Evolutionary conservation across 202 grass and related monocot genomes (phyloP).

Genomic region (Sporobolus alterniflorus): DNA sequence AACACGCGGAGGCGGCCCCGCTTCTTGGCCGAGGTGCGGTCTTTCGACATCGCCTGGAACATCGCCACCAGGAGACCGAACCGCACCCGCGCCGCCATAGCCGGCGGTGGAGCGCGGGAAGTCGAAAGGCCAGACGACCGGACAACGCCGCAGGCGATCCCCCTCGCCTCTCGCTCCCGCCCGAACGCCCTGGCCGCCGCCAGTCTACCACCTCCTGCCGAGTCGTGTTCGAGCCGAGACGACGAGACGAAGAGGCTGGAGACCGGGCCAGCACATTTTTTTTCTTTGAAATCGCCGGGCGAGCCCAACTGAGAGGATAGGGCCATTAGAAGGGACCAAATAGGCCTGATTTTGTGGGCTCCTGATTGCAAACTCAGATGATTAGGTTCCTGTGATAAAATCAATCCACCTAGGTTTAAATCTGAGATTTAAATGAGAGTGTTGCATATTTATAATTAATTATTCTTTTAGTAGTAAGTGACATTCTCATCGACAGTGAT

Average conservation of each 20-base stretch:
- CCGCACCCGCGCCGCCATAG: constrained; percentile 71
- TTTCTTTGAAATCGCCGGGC: too few species aligned
- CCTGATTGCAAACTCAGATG: too few species aligned
- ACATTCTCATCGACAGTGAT: too few species aligned
- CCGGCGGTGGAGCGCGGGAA: neutral
- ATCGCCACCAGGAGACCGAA: constrained; percentile 87
- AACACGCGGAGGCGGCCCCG: constrained; percentile 73
- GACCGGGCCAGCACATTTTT: too few species aligned
- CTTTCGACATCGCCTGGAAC: constrained; percentile 82
- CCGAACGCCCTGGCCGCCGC: neutral
- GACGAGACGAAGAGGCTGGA: neutral
- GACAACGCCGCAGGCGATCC: neutral
- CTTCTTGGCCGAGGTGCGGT: constrained; percentile 73
- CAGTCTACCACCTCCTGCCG: neutral
- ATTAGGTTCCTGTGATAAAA: too few species aligned
- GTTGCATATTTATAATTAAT: too few species aligned
- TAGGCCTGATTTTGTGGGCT: too few species aligned
- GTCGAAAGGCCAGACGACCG: neutral
- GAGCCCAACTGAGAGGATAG: neutral
- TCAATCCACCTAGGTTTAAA: too few species aligned
- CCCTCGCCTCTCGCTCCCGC: neutral
- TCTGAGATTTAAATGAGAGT: too few species aligned
- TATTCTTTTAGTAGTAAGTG: too few species aligned
- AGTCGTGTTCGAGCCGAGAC: neutral
- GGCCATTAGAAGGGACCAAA: too few species aligned